Evolutionary conservation across 768 basidiomycete genomes (phyloP).

Genomic region (Austroboletus festivus): DNA sequence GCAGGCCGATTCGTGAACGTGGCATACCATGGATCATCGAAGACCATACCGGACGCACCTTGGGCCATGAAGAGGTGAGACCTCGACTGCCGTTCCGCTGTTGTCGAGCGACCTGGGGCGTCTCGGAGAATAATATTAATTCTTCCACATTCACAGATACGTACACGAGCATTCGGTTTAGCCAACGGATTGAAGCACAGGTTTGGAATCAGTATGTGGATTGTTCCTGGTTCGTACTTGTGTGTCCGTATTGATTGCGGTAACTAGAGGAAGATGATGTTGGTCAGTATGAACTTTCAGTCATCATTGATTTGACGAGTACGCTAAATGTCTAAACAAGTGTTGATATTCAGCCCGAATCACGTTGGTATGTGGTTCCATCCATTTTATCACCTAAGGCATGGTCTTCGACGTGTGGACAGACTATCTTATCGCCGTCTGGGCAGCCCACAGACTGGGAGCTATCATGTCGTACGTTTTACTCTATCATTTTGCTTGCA

Average conservation of each 20-base stretch:
- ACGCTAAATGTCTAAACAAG: conserved; percentile 33
- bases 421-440: conserved; percentile 57
- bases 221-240: not conserved
- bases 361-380: conserved; percentile 48
- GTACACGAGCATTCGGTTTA: conserved; percentile 34
- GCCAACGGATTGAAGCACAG: conserved; percentile 36
- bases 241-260: not conserved
- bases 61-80: conserved; percentile 37
- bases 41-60: conserved; percentile 35
- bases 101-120: not conserved
- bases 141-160: too few species aligned
- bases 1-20: conserved; percentile 23
- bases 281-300: conserved; percentile 25
- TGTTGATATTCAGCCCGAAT: conserved; percentile 64
- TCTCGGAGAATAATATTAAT: too few species aligned
- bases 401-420: not conserved
- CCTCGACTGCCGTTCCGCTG: not conserved
- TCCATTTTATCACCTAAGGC: not conserved
- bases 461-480: conserved; percentile 53
- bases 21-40: conserved; percentile 41
- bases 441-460: conserved; percentile 56
- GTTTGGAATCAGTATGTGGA: conserved; percentile 34
- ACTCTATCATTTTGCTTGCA: not conserved
- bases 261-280: conserved; percentile 37
- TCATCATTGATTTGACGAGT: not conserved